Percentiles rank a stretch among this genome's conserved stretches.
These are phyloP conservation scores for Artemisia annua DNA, from an alignment of 129 eudicot genomes.

Conservation along the genomic window DNA sequence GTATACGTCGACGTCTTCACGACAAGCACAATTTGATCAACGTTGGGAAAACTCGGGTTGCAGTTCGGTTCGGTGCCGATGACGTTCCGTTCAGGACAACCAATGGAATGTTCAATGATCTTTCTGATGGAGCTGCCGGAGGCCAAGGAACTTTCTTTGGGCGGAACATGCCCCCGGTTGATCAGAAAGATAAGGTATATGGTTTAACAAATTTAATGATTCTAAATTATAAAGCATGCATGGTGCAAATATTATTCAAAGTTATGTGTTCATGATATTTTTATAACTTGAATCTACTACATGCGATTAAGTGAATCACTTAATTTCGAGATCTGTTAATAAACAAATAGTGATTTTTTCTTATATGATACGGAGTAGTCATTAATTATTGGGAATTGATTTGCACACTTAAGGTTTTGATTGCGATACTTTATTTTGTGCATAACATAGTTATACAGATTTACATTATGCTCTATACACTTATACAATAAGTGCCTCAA, in stretches of 20 bases:
- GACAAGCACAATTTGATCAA: slow-evolving; percentile 47
- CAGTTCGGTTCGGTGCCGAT: slow-evolving; percentile 14
- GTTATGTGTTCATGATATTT: too few relatives aligned
- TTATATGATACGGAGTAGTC: too few relatives aligned
- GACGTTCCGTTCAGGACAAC: slow-evolving; percentile 40
- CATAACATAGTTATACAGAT: too few relatives aligned
- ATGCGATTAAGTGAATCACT: background rate
- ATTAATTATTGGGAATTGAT: too few relatives aligned
- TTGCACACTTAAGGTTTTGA: too few relatives aligned
- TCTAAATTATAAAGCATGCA: background rate
- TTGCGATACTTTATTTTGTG: too few relatives aligned
- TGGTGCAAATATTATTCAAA: too few relatives aligned
- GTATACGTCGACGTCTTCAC: slow-evolving; percentile 50
- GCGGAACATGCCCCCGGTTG: slow-evolving; percentile 50
- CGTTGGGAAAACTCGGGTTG: slow-evolving; percentile 36
- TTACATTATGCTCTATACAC: too few relatives aligned
- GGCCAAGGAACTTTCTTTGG: slow-evolving; percentile 49
- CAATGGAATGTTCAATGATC: slow-evolving; percentile 41
- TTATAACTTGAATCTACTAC: too few relatives aligned
- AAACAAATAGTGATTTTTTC: background rate
- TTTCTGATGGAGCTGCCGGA: slow-evolving; percentile 37
- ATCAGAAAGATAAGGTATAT: slow-evolving; percentile 38
- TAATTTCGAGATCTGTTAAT: background rate
- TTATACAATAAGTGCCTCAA: too few relatives aligned
- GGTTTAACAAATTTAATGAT: background rate